Conservation (phyloP, 2,329 filamentous ascomycete species). For the Clarireedia homoeocarpa region DNA sequence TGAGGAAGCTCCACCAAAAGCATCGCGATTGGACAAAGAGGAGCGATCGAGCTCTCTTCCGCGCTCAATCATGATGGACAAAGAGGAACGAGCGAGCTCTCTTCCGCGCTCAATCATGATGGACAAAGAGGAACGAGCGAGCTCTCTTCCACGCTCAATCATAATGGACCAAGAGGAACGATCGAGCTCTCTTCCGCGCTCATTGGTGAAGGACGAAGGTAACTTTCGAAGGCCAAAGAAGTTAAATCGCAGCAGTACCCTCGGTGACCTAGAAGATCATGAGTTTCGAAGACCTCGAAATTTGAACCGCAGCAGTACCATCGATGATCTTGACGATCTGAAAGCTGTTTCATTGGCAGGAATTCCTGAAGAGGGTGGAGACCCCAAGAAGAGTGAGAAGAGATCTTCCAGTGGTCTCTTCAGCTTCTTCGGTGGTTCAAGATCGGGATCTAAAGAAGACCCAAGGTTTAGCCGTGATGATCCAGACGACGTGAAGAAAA, state of each 20-base stretch:
- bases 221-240: too few species aligned
- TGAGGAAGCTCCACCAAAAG: background rate
- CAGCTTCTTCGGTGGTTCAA: constrained; percentile 31
- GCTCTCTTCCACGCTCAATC: too few species aligned
- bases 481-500: constrained; percentile 24
- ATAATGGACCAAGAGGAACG: too few species aligned
- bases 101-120: too few species aligned
- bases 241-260: too few species aligned
- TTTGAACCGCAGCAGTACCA: constrained; percentile 34
- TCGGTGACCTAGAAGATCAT: too few species aligned
- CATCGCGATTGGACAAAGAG: background rate
- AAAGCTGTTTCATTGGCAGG: constrained; percentile 39
- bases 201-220: too few species aligned
- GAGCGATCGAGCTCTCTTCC: too few species aligned
- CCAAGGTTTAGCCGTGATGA: constrained; percentile 23
- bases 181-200: too few species aligned
- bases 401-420: constrained; percentile 36
- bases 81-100: too few species aligned
- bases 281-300: constrained; percentile 22
- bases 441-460: constrained; percentile 24
- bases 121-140: too few species aligned
- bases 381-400: constrained; percentile 29
- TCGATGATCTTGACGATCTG: constrained; percentile 41
- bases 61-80: too few species aligned
- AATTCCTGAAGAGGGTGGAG: constrained; percentile 32